Percentiles rank a stretch among this genome's conserved stretches.
phyloP scores from a whole-genome alignment of 2,329 filamentous ascomycete species.

The Parastagonospora nodorum region DNA sequence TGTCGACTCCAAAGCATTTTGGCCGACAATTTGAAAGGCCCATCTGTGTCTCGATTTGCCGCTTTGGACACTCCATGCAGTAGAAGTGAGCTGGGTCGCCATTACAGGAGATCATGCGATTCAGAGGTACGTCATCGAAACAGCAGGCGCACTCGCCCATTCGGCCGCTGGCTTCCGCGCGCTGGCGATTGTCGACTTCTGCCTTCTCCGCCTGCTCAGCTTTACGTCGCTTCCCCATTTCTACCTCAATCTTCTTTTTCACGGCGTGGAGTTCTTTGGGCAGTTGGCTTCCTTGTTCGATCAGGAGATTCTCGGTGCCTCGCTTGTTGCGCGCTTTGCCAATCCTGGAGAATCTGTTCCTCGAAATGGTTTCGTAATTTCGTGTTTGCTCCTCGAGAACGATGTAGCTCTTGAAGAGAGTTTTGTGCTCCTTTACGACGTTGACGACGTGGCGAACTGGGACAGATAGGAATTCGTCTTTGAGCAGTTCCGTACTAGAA shows the following conservation, averaged over 20 bases:
- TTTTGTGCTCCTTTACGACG: slow-evolving; percentile 34
- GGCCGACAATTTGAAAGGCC: slow-evolving; percentile 72
- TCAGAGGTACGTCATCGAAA: slow-evolving; percentile 68
- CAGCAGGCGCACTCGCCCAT: slow-evolving; percentile 74
- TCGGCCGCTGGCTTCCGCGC: slow-evolving; percentile 46
- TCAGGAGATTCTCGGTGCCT: slow-evolving; percentile 21
- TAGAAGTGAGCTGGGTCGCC: slow-evolving; percentile 67
- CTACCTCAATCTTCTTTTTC: slow-evolving; percentile 22
- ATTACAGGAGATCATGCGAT: slow-evolving; percentile 71
- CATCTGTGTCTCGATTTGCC: slow-evolving; percentile 69
- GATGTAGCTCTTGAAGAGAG: slow-evolving; percentile 47
- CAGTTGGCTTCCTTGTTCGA: slow-evolving; percentile 28
- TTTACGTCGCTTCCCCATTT: slow-evolving; percentile 29
- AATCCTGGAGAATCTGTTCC: slow-evolving; percentile 22
- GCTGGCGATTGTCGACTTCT: slow-evolving; percentile 45
- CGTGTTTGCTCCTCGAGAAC: slow-evolving; percentile 37
- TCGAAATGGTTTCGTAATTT: slow-evolving; percentile 19
- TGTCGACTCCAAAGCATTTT: slow-evolving; percentile 66
- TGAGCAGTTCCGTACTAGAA: slow-evolving; percentile 41
- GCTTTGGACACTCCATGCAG: slow-evolving; percentile 69
- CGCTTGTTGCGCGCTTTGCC: slow-evolving; percentile 26
- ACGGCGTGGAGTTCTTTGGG: slow-evolving; percentile 41
- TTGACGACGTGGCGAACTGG: slow-evolving; percentile 43
- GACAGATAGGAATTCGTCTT: slow-evolving; percentile 49
- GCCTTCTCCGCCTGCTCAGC: slow-evolving; percentile 22